A percentile compares a stretch with the other conserved stretches of the same genome.
phyloP scores from a whole-genome alignment of 495 filamentous ascomycete species.

The Mytilinidion resinicola region DNA sequence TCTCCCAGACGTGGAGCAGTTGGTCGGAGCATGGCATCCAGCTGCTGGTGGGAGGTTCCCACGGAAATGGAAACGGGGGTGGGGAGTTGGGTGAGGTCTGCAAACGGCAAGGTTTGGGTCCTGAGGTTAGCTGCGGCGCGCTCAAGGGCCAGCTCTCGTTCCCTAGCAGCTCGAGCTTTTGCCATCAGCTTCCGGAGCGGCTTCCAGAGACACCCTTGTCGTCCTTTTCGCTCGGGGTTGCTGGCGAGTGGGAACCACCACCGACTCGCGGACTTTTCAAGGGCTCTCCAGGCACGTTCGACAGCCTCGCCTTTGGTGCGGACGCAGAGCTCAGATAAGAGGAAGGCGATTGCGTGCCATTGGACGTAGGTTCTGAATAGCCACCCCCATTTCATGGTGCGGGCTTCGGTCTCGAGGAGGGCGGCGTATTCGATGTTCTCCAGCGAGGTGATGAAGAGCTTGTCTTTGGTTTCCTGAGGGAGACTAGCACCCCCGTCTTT shows the following conservation, averaged over 20 bases:
- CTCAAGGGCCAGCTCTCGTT: constrained; percentile 17
- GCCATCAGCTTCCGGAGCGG: constrained; percentile 27
- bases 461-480: constrained; percentile 56
- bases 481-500: constrained; percentile 36
- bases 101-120: not conserved
- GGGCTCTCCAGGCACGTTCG: constrained; percentile 74
- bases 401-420: constrained; percentile 53
- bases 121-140: not conserved
- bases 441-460: constrained; percentile 66
- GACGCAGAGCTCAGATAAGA: constrained; percentile 69
- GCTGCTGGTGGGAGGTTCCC: not conserved
- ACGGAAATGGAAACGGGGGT: not conserved
- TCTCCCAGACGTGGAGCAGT: not conserved
- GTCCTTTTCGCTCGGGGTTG: not conserved
- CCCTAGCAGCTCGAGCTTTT: constrained; percentile 26
- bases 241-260: constrained; percentile 23
- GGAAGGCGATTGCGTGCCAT: constrained; percentile 73
- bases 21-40: not conserved
- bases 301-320: constrained; percentile 61
- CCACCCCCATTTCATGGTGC: constrained; percentile 68
- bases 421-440: constrained; percentile 71
- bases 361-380: constrained; percentile 75
- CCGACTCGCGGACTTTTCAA: constrained; percentile 41
- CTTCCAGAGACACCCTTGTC: constrained; percentile 22
- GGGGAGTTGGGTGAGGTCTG: not conserved